Evolutionary conservation across 116 monocot genomes (phyloP), one percentile per base, ranked within the genome.

Genomic region (Trichopus zeylanicus): DNA sequence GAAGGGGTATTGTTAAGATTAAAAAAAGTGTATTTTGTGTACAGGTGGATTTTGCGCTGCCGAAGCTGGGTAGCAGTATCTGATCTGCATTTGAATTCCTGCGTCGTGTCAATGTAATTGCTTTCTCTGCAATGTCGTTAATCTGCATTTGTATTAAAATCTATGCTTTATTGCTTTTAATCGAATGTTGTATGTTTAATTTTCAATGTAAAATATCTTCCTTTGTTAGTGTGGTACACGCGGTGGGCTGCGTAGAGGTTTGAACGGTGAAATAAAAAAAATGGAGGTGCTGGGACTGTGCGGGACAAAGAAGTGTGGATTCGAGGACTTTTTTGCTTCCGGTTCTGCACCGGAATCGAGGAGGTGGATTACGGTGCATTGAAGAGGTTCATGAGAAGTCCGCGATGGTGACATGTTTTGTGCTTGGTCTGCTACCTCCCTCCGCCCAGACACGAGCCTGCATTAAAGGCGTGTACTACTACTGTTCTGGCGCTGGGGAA

Each of bases 51-150:
- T 46, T 46, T 18, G 42, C 27, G 60, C 46, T 60, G 46, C 46
- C 60, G 15, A 60, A 60, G 39, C 0, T 60, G 46, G 39, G 60
- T 46, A 46, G 60, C 60, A 26, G 26, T 8, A 13, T n/a, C 3
- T 42, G n/a, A 42, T 42, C n/a, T 42, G 18, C 13, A 42, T 42
- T 42, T 42, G n/a, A n/a, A n/a, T n/a, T n/a, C n/a, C 42, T 42
- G 42, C 42, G 4, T 42, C 7, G n/a, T n/a, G n/a, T 16, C 42
- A 42, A 4, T 42, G 42, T 42, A 42, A 42, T 42, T 42, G 13
- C 18, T 16, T 42, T 42, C n/a, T 42, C 42, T 37, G 4, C n/a
- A 1, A 16, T 42, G 37, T 37, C 37, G n/a, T 42, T 42, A 42
- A 42, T 42, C 18, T 42, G 18, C 42, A 9, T 16, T 42, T 42